Conservation (phyloP, 2,329 filamentous ascomycete genomes). For the Plectosphaerella sp. region DNA sequence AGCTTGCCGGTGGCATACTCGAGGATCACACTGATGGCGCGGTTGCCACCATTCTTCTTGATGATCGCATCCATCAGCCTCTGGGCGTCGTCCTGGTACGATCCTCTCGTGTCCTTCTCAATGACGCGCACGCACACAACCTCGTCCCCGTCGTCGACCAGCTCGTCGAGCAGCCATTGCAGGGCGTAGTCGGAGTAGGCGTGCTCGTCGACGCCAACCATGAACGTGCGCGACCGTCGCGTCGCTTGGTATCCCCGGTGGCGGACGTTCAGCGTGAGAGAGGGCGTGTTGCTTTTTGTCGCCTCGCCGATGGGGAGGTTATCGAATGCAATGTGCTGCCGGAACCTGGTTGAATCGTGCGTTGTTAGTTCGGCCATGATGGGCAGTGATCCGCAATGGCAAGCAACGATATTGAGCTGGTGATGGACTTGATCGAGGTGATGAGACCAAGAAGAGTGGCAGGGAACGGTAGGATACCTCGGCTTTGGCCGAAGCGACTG, state of each 20-base stretch:
- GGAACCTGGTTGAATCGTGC: slow-evolving; percentile 39
- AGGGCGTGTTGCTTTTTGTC: slow-evolving; percentile 56
- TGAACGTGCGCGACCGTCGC: slow-evolving; percentile 78
- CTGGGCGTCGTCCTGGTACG: slow-evolving; percentile 71
- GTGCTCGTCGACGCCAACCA: slow-evolving; percentile 88
- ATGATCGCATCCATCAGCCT: slow-evolving; percentile 72
- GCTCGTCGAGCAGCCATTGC: slow-evolving; percentile 86
- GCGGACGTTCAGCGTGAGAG: slow-evolving; percentile 78
- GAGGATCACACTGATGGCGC: slow-evolving; percentile 78
- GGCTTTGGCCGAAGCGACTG: neutral
- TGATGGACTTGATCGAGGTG: neutral
- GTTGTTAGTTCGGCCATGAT: slow-evolving; percentile 45
- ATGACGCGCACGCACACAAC: slow-evolving; percentile 86
- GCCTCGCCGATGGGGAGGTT: slow-evolving; percentile 54
- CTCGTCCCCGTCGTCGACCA: slow-evolving; percentile 91
- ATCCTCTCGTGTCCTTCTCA: slow-evolving; percentile 59
- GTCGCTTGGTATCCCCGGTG: slow-evolving; percentile 82
- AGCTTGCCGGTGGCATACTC: slow-evolving; percentile 89
- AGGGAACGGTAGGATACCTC: neutral
- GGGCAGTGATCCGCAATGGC: neutral
- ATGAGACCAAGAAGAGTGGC: neutral
- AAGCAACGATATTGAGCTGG: neutral
- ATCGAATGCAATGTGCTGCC: slow-evolving; percentile 57
- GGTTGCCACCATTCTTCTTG: slow-evolving; percentile 71
- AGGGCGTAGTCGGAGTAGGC: slow-evolving; percentile 89